Conservation (phyloP, 2,329 filamentous ascomycete species). For the Colletotrichum simmondsii region DNA sequence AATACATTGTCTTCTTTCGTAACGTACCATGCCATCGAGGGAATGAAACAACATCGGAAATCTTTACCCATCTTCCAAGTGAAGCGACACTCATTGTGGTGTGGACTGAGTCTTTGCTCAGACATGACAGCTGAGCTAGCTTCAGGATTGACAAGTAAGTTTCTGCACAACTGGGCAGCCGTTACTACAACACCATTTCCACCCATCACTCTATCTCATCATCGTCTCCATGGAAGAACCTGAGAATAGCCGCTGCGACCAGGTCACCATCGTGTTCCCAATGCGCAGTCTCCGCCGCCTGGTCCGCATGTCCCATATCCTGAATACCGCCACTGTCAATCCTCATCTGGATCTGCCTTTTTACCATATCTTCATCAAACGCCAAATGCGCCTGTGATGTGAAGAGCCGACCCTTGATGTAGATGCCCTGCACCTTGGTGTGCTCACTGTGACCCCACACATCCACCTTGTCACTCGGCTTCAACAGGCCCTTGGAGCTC, state of each 20-base stretch:
- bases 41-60: too few relatives aligned
- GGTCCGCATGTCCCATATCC: conserved; percentile 68
- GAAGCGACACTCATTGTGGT: too few relatives aligned
- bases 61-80: too few relatives aligned
- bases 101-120: too few relatives aligned
- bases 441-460: conserved; percentile 72
- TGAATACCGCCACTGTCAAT: conserved; percentile 71
- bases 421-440: conserved; percentile 81
- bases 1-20: too few relatives aligned
- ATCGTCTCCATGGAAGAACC: conserved; percentile 62
- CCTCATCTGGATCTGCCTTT: conserved; percentile 69
- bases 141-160: too few relatives aligned
- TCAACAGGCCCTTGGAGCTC: conserved; percentile 53
- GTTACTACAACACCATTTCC: too few relatives aligned
- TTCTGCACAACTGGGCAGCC: too few relatives aligned
- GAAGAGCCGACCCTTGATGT: conserved; percentile 71
- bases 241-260: conserved; percentile 74
- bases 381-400: conserved; percentile 85
- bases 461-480: conserved; percentile 53
- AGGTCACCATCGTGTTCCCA: conserved; percentile 77
- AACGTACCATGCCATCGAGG: too few relatives aligned
- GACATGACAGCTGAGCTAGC: too few relatives aligned
- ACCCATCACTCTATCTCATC: conserved; percentile 46
- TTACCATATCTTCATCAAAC: conserved; percentile 76
- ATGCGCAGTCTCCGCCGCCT: conserved; percentile 70